Evolutionary conservation across 2,329 filamentous ascomycete genomes (phyloP).

Genomic region (Xylaria hypoxylon): DNA sequence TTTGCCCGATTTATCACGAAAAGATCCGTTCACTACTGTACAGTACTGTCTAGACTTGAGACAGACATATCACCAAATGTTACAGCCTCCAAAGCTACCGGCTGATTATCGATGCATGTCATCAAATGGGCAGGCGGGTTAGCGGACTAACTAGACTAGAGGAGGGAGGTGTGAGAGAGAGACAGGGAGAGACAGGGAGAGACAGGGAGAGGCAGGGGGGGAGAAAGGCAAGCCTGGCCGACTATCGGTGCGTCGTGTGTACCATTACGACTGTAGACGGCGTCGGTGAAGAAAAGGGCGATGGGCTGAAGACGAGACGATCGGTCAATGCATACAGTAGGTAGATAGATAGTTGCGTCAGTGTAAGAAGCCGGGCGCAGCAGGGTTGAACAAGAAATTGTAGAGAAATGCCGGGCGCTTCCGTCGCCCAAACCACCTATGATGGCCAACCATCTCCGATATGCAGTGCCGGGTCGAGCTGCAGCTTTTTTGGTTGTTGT

Average conservation of each 20-base stretch:
- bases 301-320: slow-evolving; percentile 13
- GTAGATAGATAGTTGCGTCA: no score
- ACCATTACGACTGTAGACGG: not conserved
- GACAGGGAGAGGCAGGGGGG: no score
- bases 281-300: slow-evolving; percentile 31
- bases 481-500: slow-evolving; percentile 1
- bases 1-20: slow-evolving; percentile 33
- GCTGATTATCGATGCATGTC: not conserved
- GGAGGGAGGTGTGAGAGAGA: slow-evolving; percentile 5
- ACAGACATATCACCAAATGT: not conserved
- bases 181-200: not conserved
- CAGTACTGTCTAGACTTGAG: slow-evolving; percentile 8
- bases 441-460: slow-evolving; percentile 26
- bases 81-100: not conserved
- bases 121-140: slow-evolving; percentile 8
- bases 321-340: not conserved
- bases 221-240: not conserved
- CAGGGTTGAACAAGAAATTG: slow-evolving; percentile 22
- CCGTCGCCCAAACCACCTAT: slow-evolving; percentile 10
- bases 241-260: not conserved
- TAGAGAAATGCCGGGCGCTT: slow-evolving; percentile 26
- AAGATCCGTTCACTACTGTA: not conserved
- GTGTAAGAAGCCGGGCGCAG: slow-evolving; percentile 30
- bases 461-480: slow-evolving; percentile 22
- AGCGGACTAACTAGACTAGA: slow-evolving; percentile 3